Percentiles rank a stretch among this genome's conserved stretches.
phyloP scores from a whole-genome alignment of 108 stramenopile species.

The Cyclostephanos tholiformis region DNA sequence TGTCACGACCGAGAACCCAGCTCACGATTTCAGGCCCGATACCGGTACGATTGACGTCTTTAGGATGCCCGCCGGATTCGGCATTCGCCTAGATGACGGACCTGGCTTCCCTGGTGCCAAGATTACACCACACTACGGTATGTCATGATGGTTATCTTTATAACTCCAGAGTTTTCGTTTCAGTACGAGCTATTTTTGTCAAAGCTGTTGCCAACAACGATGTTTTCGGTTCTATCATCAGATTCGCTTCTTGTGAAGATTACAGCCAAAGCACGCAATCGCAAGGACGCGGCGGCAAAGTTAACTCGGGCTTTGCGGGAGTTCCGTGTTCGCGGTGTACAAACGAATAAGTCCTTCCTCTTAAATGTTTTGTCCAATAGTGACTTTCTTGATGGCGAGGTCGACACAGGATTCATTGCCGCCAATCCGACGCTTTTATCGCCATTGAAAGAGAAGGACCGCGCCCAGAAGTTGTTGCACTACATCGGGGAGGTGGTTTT shows the following conservation, averaged over 20 bases:
- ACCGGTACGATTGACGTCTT: constrained; percentile 92
- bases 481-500: constrained; percentile 91
- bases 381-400: constrained; percentile 86
- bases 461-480: constrained; percentile 76
- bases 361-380: constrained; percentile 87
- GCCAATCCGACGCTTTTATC: constrained; percentile 77
- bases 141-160: not conserved
- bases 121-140: constrained; percentile 44
- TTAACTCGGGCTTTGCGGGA: constrained; percentile 75
- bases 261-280: constrained; percentile 82
- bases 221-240: not conserved
- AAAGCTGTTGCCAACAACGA: constrained; percentile 62
- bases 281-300: constrained; percentile 80
- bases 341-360: constrained; percentile 83
- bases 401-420: constrained; percentile 93
- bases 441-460: constrained; percentile 81
- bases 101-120: constrained; percentile 60
- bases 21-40: constrained; percentile 92
- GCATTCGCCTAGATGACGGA: constrained; percentile 92
- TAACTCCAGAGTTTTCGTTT: not conserved
- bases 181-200: constrained; percentile 25
- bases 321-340: constrained; percentile 88
- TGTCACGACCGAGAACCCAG: constrained; percentile 93
- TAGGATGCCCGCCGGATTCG: constrained; percentile 91
- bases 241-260: constrained; percentile 84